A percentile compares a stretch with the other conserved stretches of the same genome.
Evolutionary conservation across 495 filamentous ascomycete genomes (phyloP).

Genomic region (Tuber umbilicatum): DNA sequence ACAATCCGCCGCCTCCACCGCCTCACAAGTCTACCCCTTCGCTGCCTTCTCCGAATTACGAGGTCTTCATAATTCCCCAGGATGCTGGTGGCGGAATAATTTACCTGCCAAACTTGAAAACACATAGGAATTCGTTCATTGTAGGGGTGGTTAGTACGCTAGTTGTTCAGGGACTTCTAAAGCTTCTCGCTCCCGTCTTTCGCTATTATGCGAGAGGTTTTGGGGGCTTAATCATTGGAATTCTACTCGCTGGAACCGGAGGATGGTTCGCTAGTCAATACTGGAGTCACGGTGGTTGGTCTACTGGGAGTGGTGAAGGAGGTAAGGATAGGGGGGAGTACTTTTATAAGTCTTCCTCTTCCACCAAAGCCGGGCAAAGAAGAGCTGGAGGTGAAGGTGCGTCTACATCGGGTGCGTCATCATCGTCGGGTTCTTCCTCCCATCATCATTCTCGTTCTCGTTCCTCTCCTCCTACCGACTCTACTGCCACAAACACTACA

Average conservation of each 20-base stretch:
- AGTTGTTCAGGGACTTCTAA: conserved; percentile 57
- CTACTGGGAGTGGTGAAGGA: conserved; percentile 38
- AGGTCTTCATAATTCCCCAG: conserved; percentile 95
- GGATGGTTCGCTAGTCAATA: conserved; percentile 27
- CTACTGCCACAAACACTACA: conserved; percentile 12
- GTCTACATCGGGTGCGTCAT: conserved; percentile 28
- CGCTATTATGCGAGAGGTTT: conserved; percentile 25
- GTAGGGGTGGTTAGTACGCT: conserved; percentile 74
- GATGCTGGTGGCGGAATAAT: conserved; percentile 84
- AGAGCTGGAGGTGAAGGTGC: conserved; percentile 27
- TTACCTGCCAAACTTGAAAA: conserved; percentile 81
- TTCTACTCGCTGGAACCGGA: conserved; percentile 22
- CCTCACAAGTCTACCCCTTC: conserved; percentile 44
- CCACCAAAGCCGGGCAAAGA: conserved; percentile 19
- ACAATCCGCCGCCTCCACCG: conserved; percentile 25
- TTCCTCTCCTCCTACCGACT: conserved; percentile 16
- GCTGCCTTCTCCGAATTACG: conserved; percentile 77
- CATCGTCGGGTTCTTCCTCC: conserved; percentile 22
- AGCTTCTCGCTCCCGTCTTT: conserved; percentile 57
- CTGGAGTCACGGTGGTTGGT: conserved; percentile 37
- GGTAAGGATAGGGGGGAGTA: conserved; percentile 28
- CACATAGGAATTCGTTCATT: conserved; percentile 82
- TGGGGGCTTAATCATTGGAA: conserved; percentile 11
- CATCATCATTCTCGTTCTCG: conserved; percentile 25
- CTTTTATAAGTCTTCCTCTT: conserved; percentile 15